These are phyloP conservation scores for Diaporthe sp. DNA, from an alignment of 2,329 filamentous ascomycete species.

Conservation along the genomic window DNA sequence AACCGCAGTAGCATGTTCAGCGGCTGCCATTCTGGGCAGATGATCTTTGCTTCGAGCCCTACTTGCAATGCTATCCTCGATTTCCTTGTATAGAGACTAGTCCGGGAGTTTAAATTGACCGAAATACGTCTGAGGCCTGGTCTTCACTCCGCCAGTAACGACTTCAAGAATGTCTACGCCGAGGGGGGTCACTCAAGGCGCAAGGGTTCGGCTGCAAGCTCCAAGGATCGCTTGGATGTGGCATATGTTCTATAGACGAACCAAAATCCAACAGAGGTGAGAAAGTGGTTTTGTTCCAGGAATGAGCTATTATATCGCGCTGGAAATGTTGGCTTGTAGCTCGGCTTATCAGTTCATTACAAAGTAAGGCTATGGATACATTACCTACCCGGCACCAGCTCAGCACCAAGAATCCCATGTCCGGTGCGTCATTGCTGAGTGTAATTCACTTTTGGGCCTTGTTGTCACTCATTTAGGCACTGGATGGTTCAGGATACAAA, in stretches of 20 bases:
- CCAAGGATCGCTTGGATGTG: slow-evolving; percentile 48
- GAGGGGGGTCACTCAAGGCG: slow-evolving; percentile 48
- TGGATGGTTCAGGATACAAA: no score
- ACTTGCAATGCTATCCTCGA: slow-evolving; percentile 43
- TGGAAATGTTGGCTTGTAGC: not conserved
- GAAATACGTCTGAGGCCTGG: slow-evolving; percentile 44
- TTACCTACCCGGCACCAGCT: no score
- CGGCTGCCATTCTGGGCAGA: slow-evolving; percentile 45
- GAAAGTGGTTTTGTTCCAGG: not conserved
- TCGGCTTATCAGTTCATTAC: not conserved
- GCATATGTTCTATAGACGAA: slow-evolving; percentile 43
- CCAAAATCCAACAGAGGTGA: not conserved
- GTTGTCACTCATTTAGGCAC: no score
- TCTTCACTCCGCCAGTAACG: slow-evolving; percentile 47
- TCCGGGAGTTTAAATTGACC: slow-evolving; percentile 46
- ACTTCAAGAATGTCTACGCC: slow-evolving; percentile 48
- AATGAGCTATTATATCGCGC: not conserved
- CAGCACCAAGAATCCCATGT: no score
- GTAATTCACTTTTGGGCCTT: no score
- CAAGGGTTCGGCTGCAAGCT: slow-evolving; percentile 48
- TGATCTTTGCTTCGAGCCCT: slow-evolving; percentile 46
- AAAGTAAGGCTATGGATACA: not conserved
- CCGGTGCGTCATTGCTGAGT: no score
- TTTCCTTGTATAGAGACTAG: slow-evolving; percentile 46
- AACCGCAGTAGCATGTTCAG: slow-evolving; percentile 45